These are phyloP conservation scores for Penicillium sp. DNA, from an alignment of 2,329 filamentous ascomycete genomes.

Conservation along the genomic window DNA sequence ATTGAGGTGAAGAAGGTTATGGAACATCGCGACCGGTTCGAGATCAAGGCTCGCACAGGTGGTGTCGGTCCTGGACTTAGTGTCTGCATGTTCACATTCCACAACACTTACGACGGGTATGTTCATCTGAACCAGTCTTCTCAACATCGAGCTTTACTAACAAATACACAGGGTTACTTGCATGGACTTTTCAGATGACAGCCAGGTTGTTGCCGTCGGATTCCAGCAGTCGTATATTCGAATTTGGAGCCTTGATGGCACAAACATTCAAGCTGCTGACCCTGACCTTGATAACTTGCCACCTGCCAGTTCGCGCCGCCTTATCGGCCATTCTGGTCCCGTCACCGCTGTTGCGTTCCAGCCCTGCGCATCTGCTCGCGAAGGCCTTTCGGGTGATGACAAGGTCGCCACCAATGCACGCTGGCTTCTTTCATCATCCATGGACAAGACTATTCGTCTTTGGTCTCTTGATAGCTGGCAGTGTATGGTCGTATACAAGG, in stretches of 20 bases:
- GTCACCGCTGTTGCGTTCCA: conserved; percentile 91
- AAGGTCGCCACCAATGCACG: conserved; percentile 61
- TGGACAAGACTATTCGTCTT: conserved; percentile 81
- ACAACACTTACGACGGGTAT: conserved; percentile 90
- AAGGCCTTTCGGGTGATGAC: conserved; percentile 40
- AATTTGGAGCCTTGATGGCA: conserved; percentile 87
- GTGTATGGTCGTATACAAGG: conserved; percentile 92
- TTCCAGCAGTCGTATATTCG: conserved; percentile 94
- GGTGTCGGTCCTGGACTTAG: conserved; percentile 81
- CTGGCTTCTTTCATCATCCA: conserved; percentile 81
- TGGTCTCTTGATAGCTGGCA: conserved; percentile 92
- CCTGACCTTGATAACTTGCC: conserved; percentile 59
- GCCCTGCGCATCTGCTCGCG: conserved; percentile 57
- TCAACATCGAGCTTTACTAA: conserved; percentile 18
- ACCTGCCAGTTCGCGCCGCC: conserved; percentile 68
- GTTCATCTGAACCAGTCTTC: conserved; percentile 26
- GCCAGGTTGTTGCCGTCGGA: conserved; percentile 79
- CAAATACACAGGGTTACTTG: conserved; percentile 67
- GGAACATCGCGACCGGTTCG: conserved; percentile 88
- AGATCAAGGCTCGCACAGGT: conserved; percentile 78
- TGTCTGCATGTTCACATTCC: conserved; percentile 96
- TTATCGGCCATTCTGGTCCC: conserved; percentile 84
- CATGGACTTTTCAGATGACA: conserved; percentile 92
- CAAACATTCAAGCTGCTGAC: conserved; percentile 68
- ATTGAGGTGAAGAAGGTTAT: conserved; percentile 93